Evolutionary conservation across 495 filamentous ascomycete species (phyloP).

Genomic region (Neurospora sp.): DNA sequence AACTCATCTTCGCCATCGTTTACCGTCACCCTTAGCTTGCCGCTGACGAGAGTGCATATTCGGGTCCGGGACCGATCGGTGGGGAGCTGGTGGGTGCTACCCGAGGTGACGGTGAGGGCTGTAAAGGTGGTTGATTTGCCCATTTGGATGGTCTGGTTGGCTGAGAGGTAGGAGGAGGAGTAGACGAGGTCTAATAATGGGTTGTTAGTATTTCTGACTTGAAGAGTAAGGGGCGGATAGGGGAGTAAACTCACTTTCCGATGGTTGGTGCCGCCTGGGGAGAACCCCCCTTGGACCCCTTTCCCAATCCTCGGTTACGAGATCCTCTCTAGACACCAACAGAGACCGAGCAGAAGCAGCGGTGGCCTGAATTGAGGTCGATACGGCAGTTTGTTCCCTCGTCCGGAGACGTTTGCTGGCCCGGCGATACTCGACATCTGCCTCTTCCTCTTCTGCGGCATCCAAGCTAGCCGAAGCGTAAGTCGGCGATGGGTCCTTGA

Average conservation of each 20-base stretch:
- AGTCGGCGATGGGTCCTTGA: not conserved
- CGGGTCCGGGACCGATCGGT: constrained; percentile 6
- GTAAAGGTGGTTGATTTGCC: constrained; percentile 5
- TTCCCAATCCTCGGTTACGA: not conserved
- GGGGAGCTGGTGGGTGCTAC: constrained; percentile 9
- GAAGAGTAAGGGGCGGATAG: too few species aligned
- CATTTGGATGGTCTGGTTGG: constrained; percentile 14
- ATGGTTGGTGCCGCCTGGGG: not conserved
- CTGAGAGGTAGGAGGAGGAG: constrained; percentile 16
- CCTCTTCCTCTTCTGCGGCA: not conserved
- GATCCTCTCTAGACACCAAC: not conserved
- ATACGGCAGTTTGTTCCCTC: not conserved
- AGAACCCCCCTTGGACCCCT: not conserved
- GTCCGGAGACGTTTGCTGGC: not conserved
- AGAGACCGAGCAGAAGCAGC: not conserved
- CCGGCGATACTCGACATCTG: not conserved
- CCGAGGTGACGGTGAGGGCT: constrained; percentile 16
- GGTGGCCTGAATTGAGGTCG: not conserved
- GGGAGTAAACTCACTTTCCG: not conserved
- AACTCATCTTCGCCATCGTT: constrained; percentile 15
- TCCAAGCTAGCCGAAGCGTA: not conserved
- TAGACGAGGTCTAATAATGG: constrained; percentile 14
- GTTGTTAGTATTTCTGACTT: not conserved
- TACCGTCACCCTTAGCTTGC: constrained; percentile 20
- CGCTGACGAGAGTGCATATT: constrained; percentile 16